Conservation (phyloP, 306 rosid species). For the Cucurbita pepo region DNA sequence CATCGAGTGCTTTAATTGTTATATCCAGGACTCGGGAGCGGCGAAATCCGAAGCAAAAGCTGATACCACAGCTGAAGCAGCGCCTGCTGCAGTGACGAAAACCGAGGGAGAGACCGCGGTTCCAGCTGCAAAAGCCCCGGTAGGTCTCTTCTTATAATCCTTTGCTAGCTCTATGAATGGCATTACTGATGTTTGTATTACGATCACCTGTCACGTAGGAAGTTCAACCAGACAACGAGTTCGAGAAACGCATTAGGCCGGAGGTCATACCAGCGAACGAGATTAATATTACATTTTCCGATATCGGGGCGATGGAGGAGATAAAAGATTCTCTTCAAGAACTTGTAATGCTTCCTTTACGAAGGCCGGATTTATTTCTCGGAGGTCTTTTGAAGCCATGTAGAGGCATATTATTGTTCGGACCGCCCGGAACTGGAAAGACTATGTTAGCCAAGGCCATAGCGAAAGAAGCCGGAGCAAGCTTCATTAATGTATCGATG, state of each 20-base stretch:
- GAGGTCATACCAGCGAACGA: slow-evolving; percentile 85
- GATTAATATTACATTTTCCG: slow-evolving; percentile 62
- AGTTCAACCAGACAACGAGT: slow-evolving; percentile 72
- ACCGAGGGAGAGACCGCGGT: slow-evolving; percentile 23
- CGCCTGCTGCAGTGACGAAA: slow-evolving; percentile 23
- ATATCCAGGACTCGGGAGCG: slow-evolving; percentile 22
- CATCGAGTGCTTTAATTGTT: background rate
- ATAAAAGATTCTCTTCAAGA: slow-evolving; percentile 94
- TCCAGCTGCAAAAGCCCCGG: slow-evolving; percentile 43
- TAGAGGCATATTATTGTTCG: slow-evolving; percentile 79
- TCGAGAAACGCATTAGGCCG: slow-evolving; percentile 89
- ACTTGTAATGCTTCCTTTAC: slow-evolving; percentile 89
- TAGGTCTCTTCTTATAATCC: slow-evolving; percentile 12
- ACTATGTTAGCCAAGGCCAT: slow-evolving; percentile 98
- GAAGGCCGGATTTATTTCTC: slow-evolving; percentile 82
- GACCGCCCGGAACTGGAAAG: slow-evolving; percentile 97
- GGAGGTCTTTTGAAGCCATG: slow-evolving; percentile 96
- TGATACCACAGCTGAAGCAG: slow-evolving; percentile 22
- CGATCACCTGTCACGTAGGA: slow-evolving; percentile 27
- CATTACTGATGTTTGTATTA: slow-evolving; percentile 5
- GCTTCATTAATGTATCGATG: slow-evolving; percentile 95
- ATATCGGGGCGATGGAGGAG: slow-evolving; percentile 82
- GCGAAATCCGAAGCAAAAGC: slow-evolving; percentile 39
- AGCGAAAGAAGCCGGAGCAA: slow-evolving; percentile 93
- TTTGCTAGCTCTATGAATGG: background rate